Percentiles rank a stretch among this genome's conserved stretches.
phyloP scores from a whole-genome alignment of 768 basidiomycete species.

The Rhizopogon vesiculosus region DNA sequence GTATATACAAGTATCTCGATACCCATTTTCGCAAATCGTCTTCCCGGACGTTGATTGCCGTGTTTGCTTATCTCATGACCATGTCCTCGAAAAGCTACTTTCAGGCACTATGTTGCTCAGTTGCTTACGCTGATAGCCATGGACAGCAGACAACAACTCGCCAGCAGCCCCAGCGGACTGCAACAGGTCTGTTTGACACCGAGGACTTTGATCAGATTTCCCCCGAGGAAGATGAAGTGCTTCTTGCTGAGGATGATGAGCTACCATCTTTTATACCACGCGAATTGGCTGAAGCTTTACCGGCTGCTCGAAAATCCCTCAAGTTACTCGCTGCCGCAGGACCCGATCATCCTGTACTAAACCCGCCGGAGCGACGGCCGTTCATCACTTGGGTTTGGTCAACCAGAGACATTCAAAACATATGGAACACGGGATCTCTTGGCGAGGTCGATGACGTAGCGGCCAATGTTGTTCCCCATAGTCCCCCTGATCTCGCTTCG shows the following conservation, averaged over 20 bases:
- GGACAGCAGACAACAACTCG: conserved; percentile 20
- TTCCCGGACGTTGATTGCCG: conserved; percentile 40
- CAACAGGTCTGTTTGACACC: conserved; percentile 17
- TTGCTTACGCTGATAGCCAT: conserved; percentile 42
- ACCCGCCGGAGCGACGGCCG: conserved; percentile 14
- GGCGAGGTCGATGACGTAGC: conserved; percentile 5
- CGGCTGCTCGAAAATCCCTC: conserved; percentile 66
- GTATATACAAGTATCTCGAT: conserved; percentile 54
- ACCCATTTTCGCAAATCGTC: conserved; percentile 53
- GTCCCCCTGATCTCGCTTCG: background rate
- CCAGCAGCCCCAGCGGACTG: conserved; percentile 11
- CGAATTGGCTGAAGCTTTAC: conserved; percentile 46
- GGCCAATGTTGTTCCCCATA: conserved; percentile 6
- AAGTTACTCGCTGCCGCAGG: conserved; percentile 58
- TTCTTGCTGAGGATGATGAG: conserved; percentile 30
- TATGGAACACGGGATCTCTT: conserved; percentile 30
- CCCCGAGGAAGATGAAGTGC: conserved; percentile 34
- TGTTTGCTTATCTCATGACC: conserved; percentile 66
- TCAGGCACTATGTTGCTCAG: conserved; percentile 48
- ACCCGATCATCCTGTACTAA: conserved; percentile 59
- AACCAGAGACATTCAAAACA: conserved; percentile 42
- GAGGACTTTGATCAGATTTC: conserved; percentile 35
- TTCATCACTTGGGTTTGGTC: conserved; percentile 64
- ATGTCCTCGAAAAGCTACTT: conserved; percentile 61
- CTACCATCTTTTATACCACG: conserved; percentile 65